These are phyloP conservation scores for Carallia pectinifolia DNA, from an alignment of 345 rosid genomes.

Conservation along the genomic window DNA sequence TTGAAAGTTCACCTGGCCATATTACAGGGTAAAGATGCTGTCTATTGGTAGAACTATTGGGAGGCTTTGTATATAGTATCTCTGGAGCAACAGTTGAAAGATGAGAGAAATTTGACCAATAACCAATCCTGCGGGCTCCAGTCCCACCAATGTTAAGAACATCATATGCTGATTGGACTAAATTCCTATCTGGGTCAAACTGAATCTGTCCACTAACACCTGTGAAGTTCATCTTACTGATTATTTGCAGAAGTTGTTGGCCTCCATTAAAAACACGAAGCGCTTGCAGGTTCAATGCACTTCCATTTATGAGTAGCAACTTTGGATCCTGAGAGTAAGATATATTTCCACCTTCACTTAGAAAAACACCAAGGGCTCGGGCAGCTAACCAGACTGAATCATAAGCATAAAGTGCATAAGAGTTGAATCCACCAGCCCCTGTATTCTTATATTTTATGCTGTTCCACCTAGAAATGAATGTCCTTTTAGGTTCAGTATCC, in stretches of 20 bases:
- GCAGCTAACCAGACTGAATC: constrained; percentile 96
- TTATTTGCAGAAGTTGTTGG: constrained; percentile 52
- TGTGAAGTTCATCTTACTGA: constrained; percentile 60
- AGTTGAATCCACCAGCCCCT: constrained; percentile 44
- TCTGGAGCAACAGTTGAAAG: constrained; percentile 68
- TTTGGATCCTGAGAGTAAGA: constrained; percentile 68
- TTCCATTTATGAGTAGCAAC: constrained; percentile 42
- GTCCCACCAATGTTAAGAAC: constrained; percentile 69
- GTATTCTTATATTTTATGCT: constrained; percentile 38
- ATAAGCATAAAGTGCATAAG: constrained; percentile 82
- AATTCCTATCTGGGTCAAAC: constrained; percentile 56
- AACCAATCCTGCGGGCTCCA: constrained; percentile 68
- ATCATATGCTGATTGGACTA: constrained; percentile 68
- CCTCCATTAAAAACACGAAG: constrained; percentile 75
- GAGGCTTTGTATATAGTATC: constrained; percentile 49
- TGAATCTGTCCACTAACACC: constrained; percentile 65
- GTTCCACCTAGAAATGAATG: constrained; percentile 53
- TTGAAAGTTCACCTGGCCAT: constrained; percentile 80
- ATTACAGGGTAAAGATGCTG: constrained; percentile 56
- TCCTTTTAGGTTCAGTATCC: constrained; percentile 52
- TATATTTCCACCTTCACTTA: constrained; percentile 55
- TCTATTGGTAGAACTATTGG: constrained; percentile 42
- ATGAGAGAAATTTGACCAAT: constrained; percentile 80
- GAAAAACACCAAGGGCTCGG: constrained; percentile 61
- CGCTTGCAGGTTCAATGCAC: constrained; percentile 49